A percentile compares a stretch with the other conserved stretches of the same genome.
phyloP scores from a whole-genome alignment of 345 rosid species.

The Schrenkiella parvula region DNA sequence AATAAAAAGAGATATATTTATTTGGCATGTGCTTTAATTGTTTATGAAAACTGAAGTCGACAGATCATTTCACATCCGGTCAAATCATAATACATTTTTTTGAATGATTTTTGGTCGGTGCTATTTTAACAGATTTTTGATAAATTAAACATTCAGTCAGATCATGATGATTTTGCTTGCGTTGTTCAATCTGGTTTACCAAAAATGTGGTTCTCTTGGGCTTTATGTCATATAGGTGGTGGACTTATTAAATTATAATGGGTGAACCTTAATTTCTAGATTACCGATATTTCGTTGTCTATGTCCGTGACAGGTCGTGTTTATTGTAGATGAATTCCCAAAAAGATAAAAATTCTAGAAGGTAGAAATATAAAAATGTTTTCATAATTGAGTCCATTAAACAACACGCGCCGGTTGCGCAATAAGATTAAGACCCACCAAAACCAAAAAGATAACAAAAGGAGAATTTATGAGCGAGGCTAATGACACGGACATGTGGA shows the following conservation, averaged over 20 bases:
- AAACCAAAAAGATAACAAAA: background rate
- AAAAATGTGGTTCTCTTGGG: background rate
- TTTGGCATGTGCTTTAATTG: background rate
- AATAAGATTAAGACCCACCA: background rate
- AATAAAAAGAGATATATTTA: background rate
- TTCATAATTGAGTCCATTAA: background rate
- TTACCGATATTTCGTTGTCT: background rate
- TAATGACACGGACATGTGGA: conserved; percentile 7
- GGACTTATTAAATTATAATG: background rate
- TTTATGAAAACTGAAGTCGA: background rate
- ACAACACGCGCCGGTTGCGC: background rate
- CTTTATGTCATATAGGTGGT: background rate
- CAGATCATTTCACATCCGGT: background rate
- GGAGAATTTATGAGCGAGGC: background rate
- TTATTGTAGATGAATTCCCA: too few species aligned
- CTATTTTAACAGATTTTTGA: background rate
- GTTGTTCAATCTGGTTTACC: background rate
- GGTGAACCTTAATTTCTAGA: background rate
- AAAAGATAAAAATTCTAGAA: background rate
- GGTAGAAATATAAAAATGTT: background rate
- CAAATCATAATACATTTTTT: background rate
- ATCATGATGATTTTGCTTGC: background rate
- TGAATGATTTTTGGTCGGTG: background rate
- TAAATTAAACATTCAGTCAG: background rate
- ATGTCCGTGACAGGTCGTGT: background rate